Base-by-base conservation (phyloP, 768 basidiomycete genomes). In the Lepiota brunneoincarnata region DNA sequence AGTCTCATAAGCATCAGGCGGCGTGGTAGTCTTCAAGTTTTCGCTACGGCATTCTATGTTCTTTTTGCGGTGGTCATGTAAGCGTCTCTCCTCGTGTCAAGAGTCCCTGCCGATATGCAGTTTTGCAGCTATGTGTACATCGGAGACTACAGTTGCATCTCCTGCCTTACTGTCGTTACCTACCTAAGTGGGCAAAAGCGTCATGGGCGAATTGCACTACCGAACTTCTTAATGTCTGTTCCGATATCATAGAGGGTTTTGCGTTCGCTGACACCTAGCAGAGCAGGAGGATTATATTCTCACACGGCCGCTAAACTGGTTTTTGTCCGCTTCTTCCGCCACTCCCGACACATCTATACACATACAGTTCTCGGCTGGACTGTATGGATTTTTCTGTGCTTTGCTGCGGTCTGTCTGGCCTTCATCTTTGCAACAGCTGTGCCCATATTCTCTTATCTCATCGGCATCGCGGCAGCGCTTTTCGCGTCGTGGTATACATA, bases 401-500 rank as follows among this genome's bases (percentile, higher is more conserved):
- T 78, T 43, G 59, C 63, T 23, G 66, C 70, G 2, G 70, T 71
- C 24, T 69, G 70, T 1, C 58, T 75, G 24, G 76, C 78, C 0
- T 79, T 78, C 61, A 60, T 81, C 18, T 64, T 82, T 45, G 77
- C 77, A 31, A 69, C 75, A 38, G 71, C 77, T 2, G 79, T 83
- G 4, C 80, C 81, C 2, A 80, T 82, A 35, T 81, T 82, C 59
- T 80, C 78, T 18, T 74, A 79, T 58, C 64, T 82, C 35, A 78
- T 79, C 28, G 77, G 80, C 12, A 76, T 82, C 55, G 64, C 78
- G 11, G 80, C 80, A 7, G 69, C 79, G 15, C 67, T 82, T 18
- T 82, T 83, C 56, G 80, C 81, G 6, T 72, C 77, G n/a, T 82
- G 81, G 79, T 83, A 78, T 59, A 81, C 81, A 12, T 80, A 81